Conservation (phyloP, 345 rosid species). For the Crucihimalaya himalaica region DNA sequence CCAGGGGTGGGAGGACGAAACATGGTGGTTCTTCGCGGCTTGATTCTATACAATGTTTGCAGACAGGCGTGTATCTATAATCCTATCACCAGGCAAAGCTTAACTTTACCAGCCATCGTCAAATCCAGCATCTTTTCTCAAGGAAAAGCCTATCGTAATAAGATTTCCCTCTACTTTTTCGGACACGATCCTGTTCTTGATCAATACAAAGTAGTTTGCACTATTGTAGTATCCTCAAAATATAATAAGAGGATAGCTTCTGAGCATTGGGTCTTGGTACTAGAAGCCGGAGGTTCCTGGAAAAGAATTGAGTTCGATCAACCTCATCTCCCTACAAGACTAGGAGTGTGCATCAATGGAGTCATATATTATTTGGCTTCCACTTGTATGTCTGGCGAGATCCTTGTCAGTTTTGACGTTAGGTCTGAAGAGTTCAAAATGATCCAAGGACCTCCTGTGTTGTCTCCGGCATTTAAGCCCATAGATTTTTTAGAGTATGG, state of each 20-base stretch:
- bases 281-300: neutral
- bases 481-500: too few species aligned
- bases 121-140: neutral
- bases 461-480: too few species aligned
- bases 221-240: neutral
- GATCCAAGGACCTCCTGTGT: neutral
- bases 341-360: neutral
- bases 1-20: neutral
- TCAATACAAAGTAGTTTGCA: neutral
- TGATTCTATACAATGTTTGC: neutral
- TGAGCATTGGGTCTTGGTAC: neutral
- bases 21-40: neutral
- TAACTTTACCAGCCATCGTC: neutral
- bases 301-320: neutral
- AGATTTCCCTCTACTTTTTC: neutral
- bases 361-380: neutral
- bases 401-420: neutral
- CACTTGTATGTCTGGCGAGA: neutral
- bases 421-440: neutral
- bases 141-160: neutral
- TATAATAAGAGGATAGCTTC: neutral
- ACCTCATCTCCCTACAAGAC: neutral
- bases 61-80: neutral
- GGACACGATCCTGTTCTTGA: conserved; percentile 9
- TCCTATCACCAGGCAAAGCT: neutral